Evolutionary conservation across 306 rosid species (phyloP).

Genomic region (Prunus mume): DNA sequence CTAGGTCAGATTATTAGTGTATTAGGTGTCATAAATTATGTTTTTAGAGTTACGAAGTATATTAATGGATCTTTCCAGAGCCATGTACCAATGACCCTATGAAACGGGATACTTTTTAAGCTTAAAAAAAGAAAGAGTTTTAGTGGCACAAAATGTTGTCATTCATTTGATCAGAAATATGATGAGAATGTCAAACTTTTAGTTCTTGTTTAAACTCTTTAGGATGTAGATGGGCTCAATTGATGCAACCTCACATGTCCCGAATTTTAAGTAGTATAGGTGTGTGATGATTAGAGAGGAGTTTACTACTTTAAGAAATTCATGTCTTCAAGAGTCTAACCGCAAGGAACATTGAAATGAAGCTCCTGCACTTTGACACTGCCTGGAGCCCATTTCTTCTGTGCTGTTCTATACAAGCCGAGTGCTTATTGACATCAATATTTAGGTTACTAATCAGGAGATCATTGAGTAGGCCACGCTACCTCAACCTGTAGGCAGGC

Average conservation of each 20-base stretch:
- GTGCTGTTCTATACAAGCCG: not conserved
- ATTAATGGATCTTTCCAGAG: no score
- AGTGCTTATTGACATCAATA: no score
- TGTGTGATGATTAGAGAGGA: not conserved
- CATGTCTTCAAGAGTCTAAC: not conserved
- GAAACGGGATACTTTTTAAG: no score
- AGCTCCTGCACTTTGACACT: not conserved
- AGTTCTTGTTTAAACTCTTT: not conserved
- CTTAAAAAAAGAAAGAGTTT: no score
- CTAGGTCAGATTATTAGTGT: no score
- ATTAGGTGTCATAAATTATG: no score
- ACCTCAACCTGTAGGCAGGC: not conserved
- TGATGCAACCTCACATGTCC: not conserved
- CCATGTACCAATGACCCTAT: no score
- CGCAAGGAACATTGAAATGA: not conserved
- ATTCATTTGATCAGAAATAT: not conserved
- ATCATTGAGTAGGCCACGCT: no score
- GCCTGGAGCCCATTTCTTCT: not conserved
- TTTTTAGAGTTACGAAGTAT: no score
- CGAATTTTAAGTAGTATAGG: not conserved
- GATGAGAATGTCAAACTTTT: not conserved
- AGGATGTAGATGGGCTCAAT: not conserved
- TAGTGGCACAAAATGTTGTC: not conserved
- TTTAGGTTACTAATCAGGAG: no score
- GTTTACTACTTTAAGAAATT: not conserved